Evolutionary conservation across 1,139 yeast species (phyloP).

Genomic region (Saccharomyces pastorianus): DNA sequence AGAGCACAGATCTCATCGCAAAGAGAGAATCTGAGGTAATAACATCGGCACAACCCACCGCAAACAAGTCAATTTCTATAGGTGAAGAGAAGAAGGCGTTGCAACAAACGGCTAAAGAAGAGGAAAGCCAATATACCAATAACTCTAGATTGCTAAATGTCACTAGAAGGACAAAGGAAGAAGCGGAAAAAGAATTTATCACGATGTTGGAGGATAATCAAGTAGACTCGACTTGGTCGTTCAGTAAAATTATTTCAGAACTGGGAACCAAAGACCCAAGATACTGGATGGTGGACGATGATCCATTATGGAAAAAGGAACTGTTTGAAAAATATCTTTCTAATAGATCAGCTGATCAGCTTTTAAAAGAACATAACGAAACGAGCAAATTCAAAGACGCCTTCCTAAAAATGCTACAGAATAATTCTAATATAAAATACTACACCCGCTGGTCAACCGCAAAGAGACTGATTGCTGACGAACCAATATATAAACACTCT

Average conservation of each 20-base stretch:
- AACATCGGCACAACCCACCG: slow-evolving; percentile 6
- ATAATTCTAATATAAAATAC: slow-evolving; percentile 38
- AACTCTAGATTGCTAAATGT: slow-evolving; percentile 17
- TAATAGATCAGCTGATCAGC: slow-evolving; percentile 47
- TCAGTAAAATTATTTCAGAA: slow-evolving; percentile 55
- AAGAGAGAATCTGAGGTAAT: slow-evolving; percentile 9
- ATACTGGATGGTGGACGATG: slow-evolving; percentile 60
- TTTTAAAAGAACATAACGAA: slow-evolving; percentile 45
- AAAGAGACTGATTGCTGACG: slow-evolving; percentile 46
- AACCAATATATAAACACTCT: slow-evolving; percentile 59
- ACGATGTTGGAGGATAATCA: slow-evolving; percentile 43
- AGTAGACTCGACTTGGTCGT: slow-evolving; percentile 73
- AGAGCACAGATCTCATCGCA: slow-evolving; percentile 1
- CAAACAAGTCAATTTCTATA: not conserved
- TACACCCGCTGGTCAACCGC: slow-evolving; percentile 63
- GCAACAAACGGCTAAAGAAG: not conserved
- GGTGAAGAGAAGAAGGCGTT: not conserved
- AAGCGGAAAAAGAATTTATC: slow-evolving; percentile 43
- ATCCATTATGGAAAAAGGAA: slow-evolving; percentile 52
- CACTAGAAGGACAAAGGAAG: slow-evolving; percentile 24
- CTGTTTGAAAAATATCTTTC: slow-evolving; percentile 59
- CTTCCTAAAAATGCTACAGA: slow-evolving; percentile 43
- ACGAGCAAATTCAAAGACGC: slow-evolving; percentile 48
- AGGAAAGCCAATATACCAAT: slow-evolving; percentile 9
- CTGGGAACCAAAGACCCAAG: slow-evolving; percentile 48